Base-by-base conservation (phyloP, 2,329 filamentous ascomycete genomes). In the Colletotrichum tofieldiae region DNA sequence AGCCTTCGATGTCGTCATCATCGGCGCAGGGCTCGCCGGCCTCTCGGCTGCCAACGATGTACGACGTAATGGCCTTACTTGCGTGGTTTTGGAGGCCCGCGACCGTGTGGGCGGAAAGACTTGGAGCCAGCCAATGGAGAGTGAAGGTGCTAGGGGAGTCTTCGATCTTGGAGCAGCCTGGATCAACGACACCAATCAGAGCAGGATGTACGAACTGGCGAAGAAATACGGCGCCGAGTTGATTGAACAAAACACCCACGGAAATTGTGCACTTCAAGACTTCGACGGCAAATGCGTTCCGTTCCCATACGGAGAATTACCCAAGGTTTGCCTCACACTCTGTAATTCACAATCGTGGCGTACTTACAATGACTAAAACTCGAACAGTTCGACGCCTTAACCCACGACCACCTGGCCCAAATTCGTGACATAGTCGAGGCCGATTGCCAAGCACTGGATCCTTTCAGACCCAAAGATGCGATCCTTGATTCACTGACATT, bases 141-240 rank as follows among this genome's bases (percentile, higher is more conserved):
- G 78, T 43, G 82, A 76, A 1, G 39, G 45, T 16, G 45, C 26
- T 37, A 41, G 35, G 2, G 85, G 84, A 0, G 71, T 79, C 0
- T 81, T 85, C 8, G 89, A 91, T 29, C 76, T 90, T 0, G 89
- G 89, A 3, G 89, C 88, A 0, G 88, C 87, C 0, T 91, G 89
- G 89, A 86, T 91, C 74, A 91, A 91, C 73, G 86, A 90, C 64
- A 84, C 80, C 1, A 88, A 84, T 62, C 88, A 91, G 73, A 79
- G 75, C 35, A 79, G 79, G 4, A 84, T 90, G 60, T 85, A 78
- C 73, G 79, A 77, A 0, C 77, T 88, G 9, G 82, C 82, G 0
- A 75, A 81, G 58, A 74, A 78, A 49, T 86, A 84, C 61, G 81
- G 82, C 0, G 75, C 86, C 0, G 83, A 87, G 35, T 72, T 86